A percentile compares a stretch with the other conserved stretches of the same genome.
Conservation (phyloP, 352 stramenopile genomes). For the Elongisporangium anandrum region DNA sequence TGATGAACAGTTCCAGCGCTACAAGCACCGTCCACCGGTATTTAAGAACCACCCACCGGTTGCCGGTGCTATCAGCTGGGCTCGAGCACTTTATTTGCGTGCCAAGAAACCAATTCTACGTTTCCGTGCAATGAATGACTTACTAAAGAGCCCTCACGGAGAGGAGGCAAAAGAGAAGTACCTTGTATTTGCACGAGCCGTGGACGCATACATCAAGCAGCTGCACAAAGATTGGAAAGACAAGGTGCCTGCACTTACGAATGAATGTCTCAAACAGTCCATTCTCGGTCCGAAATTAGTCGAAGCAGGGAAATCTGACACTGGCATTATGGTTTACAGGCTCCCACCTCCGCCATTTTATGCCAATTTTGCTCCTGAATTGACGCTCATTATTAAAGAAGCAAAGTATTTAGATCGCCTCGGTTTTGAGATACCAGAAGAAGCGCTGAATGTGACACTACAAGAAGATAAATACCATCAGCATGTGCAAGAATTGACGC, state of each 20-base stretch:
- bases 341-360: conserved; percentile 90
- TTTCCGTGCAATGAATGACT: conserved; percentile 91
- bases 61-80: conserved; percentile 81
- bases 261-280: conserved; percentile 92
- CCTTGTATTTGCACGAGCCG: conserved; percentile 88
- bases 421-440: conserved; percentile 93
- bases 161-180: conserved; percentile 95
- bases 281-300: conserved; percentile 86
- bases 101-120: conserved; percentile 94
- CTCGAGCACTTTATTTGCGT: conserved; percentile 80
- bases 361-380: conserved; percentile 91
- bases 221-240: conserved; percentile 93
- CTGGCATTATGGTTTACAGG: conserved; percentile 71
- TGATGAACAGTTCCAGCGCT: conserved; percentile 84
- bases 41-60: conserved; percentile 94
- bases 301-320: conserved; percentile 71
- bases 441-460: conserved; percentile 93
- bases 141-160: conserved; percentile 88
- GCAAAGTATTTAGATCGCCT: conserved; percentile 94
- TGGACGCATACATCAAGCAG: conserved; percentile 92
- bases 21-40: conserved; percentile 80
- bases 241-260: conserved; percentile 81
- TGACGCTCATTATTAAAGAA: conserved; percentile 95
- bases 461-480: conserved; percentile 96
- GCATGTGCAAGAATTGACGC: conserved; percentile 89